Percentiles rank a stretch among this genome's conserved stretches.
These are phyloP conservation scores for Aspergillus costaricaensis DNA, from an alignment of 2,329 filamentous ascomycete genomes.

Conservation along the genomic window DNA sequence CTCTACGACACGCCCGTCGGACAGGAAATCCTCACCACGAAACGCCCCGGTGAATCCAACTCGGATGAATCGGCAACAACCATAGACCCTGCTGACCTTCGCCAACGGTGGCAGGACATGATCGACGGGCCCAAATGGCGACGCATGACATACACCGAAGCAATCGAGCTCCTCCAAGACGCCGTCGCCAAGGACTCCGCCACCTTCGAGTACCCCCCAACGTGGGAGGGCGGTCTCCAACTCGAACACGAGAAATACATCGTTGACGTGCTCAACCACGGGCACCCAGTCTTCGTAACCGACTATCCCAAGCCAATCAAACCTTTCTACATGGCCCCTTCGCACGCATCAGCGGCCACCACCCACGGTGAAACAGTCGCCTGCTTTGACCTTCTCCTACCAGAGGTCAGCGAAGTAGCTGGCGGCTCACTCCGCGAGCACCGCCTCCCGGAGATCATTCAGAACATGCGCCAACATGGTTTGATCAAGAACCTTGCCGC, in stretches of 20 bases:
- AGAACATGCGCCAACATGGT: constrained; percentile 70
- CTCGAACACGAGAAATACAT: constrained; percentile 92
- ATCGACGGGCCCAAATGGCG: constrained; percentile 64
- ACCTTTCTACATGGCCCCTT: constrained; percentile 83
- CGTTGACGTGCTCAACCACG: constrained; percentile 65
- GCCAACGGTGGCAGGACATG: constrained; percentile 72
- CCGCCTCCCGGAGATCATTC: constrained; percentile 65
- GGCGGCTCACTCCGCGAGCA: constrained; percentile 90
- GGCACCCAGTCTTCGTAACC: constrained; percentile 81
- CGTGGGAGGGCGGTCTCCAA: constrained; percentile 74
- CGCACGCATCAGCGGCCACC: constrained; percentile 28
- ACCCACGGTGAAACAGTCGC: constrained; percentile 63
- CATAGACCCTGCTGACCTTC: constrained; percentile 51
- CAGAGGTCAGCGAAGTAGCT: constrained; percentile 81
- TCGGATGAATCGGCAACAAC: constrained; percentile 33
- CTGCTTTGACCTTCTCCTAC: constrained; percentile 87
- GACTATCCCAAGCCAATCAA: constrained; percentile 88
- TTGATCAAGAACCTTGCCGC: constrained; percentile 47
- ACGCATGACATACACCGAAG: constrained; percentile 78
- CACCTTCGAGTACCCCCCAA: constrained; percentile 67
- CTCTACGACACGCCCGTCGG: constrained; percentile 55
- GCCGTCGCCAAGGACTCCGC: constrained; percentile 53
- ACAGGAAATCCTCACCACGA: constrained; percentile 56
- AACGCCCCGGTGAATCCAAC: constrained; percentile 46
- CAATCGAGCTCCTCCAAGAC: constrained; percentile 67